Evolutionary conservation across 2,329 filamentous ascomycete species (phyloP).

Genomic region (Arachnopeziza araneosa): DNA sequence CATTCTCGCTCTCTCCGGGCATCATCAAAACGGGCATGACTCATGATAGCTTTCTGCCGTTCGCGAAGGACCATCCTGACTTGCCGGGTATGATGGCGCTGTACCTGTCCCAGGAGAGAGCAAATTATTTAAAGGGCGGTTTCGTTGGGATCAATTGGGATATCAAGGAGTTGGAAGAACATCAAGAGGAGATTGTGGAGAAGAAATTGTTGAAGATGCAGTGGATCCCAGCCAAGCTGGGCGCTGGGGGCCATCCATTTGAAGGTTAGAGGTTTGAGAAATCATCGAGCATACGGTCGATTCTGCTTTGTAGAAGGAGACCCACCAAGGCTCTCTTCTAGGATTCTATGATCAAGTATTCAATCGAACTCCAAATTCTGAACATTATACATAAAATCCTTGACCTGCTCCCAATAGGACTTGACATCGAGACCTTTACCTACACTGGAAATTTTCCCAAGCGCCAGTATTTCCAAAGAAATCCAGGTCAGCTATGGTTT

Average conservation of each 20-base stretch:
- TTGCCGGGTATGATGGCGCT: slow-evolving; percentile 29
- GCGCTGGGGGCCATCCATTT: background rate
- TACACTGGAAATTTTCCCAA: too few relatives aligned
- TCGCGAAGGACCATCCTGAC: slow-evolving; percentile 27
- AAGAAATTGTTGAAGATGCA: slow-evolving; percentile 19
- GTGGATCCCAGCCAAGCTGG: slow-evolving; percentile 6
- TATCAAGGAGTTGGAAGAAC: slow-evolving; percentile 26
- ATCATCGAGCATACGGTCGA: too few relatives aligned
- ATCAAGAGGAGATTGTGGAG: slow-evolving; percentile 21
- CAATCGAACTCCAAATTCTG: too few relatives aligned
- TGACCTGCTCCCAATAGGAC: too few relatives aligned
- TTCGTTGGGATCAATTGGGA: slow-evolving; percentile 33
- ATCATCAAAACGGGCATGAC: slow-evolving; percentile 41
- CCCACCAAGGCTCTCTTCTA: too few relatives aligned
- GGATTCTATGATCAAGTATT: too few relatives aligned
- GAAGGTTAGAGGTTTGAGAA: background rate
- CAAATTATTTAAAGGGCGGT: slow-evolving; percentile 28
- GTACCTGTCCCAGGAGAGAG: slow-evolving; percentile 24
- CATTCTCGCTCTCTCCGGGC: slow-evolving; percentile 42
- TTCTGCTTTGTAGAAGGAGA: too few relatives aligned
- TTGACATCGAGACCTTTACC: too few relatives aligned
- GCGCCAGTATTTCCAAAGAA: too few relatives aligned
- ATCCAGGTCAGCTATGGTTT: too few relatives aligned
- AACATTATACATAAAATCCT: too few relatives aligned
- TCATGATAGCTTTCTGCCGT: slow-evolving; percentile 23